Evolutionary conservation across 305 asterid species (phyloP).

Genomic region (Fraxinus nigra): DNA sequence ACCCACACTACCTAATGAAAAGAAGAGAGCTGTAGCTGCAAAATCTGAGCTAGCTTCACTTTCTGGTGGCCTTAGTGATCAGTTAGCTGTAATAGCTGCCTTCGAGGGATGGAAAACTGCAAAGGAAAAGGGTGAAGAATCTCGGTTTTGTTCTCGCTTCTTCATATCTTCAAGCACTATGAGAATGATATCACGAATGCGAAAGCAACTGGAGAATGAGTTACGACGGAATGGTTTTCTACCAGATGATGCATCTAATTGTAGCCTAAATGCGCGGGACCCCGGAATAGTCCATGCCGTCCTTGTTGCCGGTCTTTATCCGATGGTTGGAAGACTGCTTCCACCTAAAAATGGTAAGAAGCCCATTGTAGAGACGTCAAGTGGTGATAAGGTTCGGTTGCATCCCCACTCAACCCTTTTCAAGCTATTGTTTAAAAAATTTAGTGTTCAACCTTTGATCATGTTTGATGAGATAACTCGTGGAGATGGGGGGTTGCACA

Average conservation of each 20-base stretch:
- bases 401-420: conserved; percentile 64
- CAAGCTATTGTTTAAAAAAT: conserved; percentile 37
- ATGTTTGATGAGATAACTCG: conserved; percentile 86
- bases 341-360: conserved; percentile 46
- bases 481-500: conserved; percentile 76
- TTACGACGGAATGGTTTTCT: conserved; percentile 62
- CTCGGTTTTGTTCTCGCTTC: conserved; percentile 65
- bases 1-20: conserved; percentile 69
- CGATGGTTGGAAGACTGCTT: conserved; percentile 77
- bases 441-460: conserved; percentile 41
- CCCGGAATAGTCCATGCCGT: conserved; percentile 85
- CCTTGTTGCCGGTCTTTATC: conserved; percentile 78
- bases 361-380: conserved; percentile 56
- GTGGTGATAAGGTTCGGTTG: conserved; percentile 76
- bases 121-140: conserved; percentile 55
- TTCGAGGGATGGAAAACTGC: conserved; percentile 84
- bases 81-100: conserved; percentile 86
- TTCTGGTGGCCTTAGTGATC: conserved; percentile 83
- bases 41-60: conserved; percentile 71
- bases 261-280: conserved; percentile 65
- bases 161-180: conserved; percentile 64
- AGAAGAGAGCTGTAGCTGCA: conserved; percentile 69
- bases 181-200: conserved; percentile 68
- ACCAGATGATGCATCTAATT: conserved; percentile 48
- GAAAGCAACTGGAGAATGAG: conserved; percentile 69